phyloP scores from a whole-genome alignment of 352 stramenopile genomes.

The Phytophthora fragariaefolia region DNA sequence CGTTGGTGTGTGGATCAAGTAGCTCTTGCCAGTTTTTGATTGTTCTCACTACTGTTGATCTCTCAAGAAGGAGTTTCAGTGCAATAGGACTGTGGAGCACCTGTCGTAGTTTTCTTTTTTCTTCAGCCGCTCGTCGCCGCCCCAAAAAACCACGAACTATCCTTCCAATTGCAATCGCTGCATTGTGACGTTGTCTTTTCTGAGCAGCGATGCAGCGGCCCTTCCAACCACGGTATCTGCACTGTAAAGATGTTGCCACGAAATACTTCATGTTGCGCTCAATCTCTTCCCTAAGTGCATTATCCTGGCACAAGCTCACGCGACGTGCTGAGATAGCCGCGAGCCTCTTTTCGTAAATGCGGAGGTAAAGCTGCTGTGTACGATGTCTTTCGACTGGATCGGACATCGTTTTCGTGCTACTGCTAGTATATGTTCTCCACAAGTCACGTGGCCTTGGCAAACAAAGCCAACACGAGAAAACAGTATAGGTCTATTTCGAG shows the following conservation, averaged over 20 bases:
- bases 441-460: too few relatives aligned
- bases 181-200: constrained; percentile 45
- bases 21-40: constrained; percentile 82
- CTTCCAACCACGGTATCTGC: constrained; percentile 67
- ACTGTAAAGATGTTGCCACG: constrained; percentile 74
- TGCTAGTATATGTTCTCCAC: neutral
- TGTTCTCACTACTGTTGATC: constrained; percentile 65
- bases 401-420: constrained; percentile 34
- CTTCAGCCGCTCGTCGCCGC: constrained; percentile 45
- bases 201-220: constrained; percentile 45
- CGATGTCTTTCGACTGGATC: constrained; percentile 58
- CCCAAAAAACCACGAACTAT: constrained; percentile 66
- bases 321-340: constrained; percentile 51
- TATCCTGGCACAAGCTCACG: constrained; percentile 54
- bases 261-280: constrained; percentile 76
- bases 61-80: constrained; percentile 70
- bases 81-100: constrained; percentile 74
- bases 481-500: constrained; percentile 38
- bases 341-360: constrained; percentile 66
- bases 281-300: constrained; percentile 78
- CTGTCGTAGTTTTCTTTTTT: constrained; percentile 57
- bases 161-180: constrained; percentile 63
- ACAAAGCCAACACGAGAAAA: neutral
- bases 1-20: constrained; percentile 80
- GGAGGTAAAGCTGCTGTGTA: constrained; percentile 52